Conservation (phyloP, 2,329 filamentous ascomycete species). For the Massarina eburnea region DNA sequence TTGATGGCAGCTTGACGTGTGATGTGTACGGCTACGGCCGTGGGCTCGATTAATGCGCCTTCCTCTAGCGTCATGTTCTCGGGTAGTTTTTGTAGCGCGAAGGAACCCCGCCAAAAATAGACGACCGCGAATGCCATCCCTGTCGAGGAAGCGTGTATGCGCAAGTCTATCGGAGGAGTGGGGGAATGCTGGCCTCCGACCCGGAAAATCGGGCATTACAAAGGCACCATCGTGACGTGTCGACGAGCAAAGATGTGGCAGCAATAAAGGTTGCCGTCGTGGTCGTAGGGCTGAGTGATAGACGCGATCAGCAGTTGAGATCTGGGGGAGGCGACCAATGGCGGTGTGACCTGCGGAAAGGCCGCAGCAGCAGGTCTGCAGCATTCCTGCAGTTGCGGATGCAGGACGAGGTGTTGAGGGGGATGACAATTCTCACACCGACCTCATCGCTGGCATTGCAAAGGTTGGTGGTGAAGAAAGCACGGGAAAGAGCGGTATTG, state of each 20-base stretch:
- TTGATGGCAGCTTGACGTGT: constrained; percentile 46
- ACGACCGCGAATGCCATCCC: not conserved
- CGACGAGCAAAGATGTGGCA: not conserved
- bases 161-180: not conserved
- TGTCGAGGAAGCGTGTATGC: not conserved
- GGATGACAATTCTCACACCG: constrained; percentile 35
- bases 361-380: constrained; percentile 3
- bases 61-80: constrained; percentile 76
- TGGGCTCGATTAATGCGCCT: constrained; percentile 80
- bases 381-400: constrained; percentile 8
- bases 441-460: constrained; percentile 14
- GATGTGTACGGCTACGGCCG: constrained; percentile 54
- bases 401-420: constrained; percentile 8
- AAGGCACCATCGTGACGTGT: not conserved
- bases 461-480: constrained; percentile 9
- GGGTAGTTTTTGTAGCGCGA: constrained; percentile 64
- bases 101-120: constrained; percentile 2
- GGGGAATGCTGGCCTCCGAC: not conserved
- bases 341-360: constrained; percentile 8
- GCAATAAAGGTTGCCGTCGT: not conserved
- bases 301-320: constrained; percentile 12
- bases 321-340: constrained; percentile 8
- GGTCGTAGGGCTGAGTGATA: constrained; percentile 6
- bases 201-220: not conserved
- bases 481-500: constrained; percentile 32